Base-by-base conservation (phyloP, 305 asterid species). In the Andrographis paniculata region DNA sequence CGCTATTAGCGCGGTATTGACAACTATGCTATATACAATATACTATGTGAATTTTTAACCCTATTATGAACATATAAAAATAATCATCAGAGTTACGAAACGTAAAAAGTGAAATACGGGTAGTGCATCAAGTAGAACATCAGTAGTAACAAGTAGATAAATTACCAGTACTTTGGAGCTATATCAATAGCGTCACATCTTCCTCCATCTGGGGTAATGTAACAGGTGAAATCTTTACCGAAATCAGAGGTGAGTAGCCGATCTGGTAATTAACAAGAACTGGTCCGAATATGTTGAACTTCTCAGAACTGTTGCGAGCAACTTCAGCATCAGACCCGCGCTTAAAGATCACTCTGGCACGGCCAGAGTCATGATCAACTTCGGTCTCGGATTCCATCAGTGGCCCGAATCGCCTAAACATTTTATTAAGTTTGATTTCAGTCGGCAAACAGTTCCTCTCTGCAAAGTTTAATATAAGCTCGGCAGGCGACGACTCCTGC, bases 311-410 rank as follows among this genome's bases (percentile, higher is more conserved):
- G 55, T 71, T 76, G 20, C 51, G 75, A 56, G 99, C 99, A 61
- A 80, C 93, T 72, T 87, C 93, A 46, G 99, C 99, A 60, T 92
- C 99, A 20, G 87, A 70, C 50, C 95, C 95, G 57, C 77, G 73
- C 58, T 92, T 92, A 52, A 84, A 91, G 59, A 87, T 79, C 50
- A 92, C 88, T 50, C 79, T 81, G 20, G 91, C 99, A 43, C 91
- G 81, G 9, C 75, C 79, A 17, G 77, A 67, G 21, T 74, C 86
- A 5, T 61, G 82, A 62, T 77, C 78, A 43, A 92, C 81, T 73
- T 81, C 91, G 0, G 99, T 92, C 70, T 92, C 96, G 14, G 87
- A 72, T 66, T 92, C 99, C 87, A 73, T 79, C 67, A 92, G 45
- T 1, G 94, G 70, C 55, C 99, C 97, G 59, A 92, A 92, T 53